These are phyloP conservation scores for Alloteropsis semialata DNA, from an alignment of 176 grass and related monocot genomes.

Conservation along the genomic window DNA sequence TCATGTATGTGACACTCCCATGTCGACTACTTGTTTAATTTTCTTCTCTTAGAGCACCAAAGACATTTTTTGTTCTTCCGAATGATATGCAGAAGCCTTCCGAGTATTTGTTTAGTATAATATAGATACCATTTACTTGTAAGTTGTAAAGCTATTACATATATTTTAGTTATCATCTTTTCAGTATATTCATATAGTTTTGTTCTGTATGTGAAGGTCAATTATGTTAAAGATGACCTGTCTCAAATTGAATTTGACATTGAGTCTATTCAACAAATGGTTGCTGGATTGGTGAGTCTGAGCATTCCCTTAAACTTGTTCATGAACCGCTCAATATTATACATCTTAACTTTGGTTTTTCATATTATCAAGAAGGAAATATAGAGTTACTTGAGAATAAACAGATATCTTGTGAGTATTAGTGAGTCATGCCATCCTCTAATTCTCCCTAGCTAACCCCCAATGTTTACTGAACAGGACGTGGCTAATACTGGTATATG, in stretches of 20 bases:
- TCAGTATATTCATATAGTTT: constrained; percentile 25
- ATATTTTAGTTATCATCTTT: neutral
- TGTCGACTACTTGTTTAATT: neutral
- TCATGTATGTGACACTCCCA: too few species aligned
- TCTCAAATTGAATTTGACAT: constrained; percentile 96
- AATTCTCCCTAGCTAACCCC: constrained; percentile 19
- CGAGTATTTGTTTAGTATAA: neutral
- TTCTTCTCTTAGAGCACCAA: neutral
- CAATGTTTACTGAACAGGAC: constrained; percentile 52
- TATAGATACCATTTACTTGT: neutral
- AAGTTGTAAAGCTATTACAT: neutral
- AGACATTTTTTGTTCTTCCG: neutral
- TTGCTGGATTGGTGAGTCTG: constrained; percentile 76
- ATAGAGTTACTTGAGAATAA: constrained; percentile 87
- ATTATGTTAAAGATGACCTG: constrained; percentile 69
- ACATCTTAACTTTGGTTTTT: constrained; percentile 24
- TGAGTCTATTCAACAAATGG: constrained; percentile 81
- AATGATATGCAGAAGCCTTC: neutral
- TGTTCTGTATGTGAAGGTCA: constrained; percentile 53
- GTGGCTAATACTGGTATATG: constrained; percentile 85
- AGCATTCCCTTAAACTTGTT: constrained; percentile 6
- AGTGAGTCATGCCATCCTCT: neutral
- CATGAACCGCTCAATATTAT: constrained; percentile 4
- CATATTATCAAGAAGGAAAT: constrained; percentile 75
- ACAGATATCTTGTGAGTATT: constrained; percentile 47